These are phyloP conservation scores for Sistotremastrum suecicum DNA, from an alignment of 768 basidiomycete genomes.

Conservation along the genomic window DNA sequence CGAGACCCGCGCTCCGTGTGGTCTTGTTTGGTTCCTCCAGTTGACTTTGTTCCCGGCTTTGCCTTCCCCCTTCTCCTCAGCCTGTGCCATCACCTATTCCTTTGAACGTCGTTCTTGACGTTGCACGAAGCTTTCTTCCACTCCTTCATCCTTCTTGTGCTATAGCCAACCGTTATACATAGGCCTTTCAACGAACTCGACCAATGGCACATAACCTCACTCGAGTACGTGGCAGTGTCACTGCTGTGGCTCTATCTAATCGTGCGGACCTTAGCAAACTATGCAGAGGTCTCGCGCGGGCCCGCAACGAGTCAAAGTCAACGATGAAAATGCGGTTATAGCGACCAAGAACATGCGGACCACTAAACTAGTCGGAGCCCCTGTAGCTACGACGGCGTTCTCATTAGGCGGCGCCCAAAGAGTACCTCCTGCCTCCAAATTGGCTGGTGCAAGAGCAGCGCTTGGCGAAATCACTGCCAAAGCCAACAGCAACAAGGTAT, in stretches of 20 bases:
- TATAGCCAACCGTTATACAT: not conserved
- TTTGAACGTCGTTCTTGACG: not conserved
- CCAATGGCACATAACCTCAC: not conserved
- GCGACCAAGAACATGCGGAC: conserved; percentile 10
- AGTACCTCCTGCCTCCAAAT: conserved; percentile 33
- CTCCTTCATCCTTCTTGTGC: not conserved
- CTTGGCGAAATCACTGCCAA: conserved; percentile 72
- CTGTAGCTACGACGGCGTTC: conserved; percentile 28
- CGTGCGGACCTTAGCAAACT: conserved; percentile 24
- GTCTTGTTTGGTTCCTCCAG: too few species aligned
- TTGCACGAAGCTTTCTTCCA: not conserved
- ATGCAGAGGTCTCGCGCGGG: conserved; percentile 52
- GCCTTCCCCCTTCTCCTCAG: not conserved
- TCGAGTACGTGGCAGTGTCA: not conserved
- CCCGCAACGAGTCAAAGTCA: conserved; percentile 44
- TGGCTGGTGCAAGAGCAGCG: conserved; percentile 37
- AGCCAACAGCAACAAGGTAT: conserved; percentile 65
- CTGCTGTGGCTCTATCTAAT: not conserved
- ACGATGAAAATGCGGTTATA: conserved; percentile 57
- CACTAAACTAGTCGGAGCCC: conserved; percentile 50
- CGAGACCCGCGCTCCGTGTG: too few species aligned
- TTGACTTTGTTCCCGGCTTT: not conserved
- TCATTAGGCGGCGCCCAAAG: conserved; percentile 2
- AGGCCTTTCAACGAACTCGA: not conserved
- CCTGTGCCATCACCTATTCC: not conserved